Base-by-base conservation (phyloP, 1,284 basidiomycete species). In the Pseudozyma thailandica region DNA sequence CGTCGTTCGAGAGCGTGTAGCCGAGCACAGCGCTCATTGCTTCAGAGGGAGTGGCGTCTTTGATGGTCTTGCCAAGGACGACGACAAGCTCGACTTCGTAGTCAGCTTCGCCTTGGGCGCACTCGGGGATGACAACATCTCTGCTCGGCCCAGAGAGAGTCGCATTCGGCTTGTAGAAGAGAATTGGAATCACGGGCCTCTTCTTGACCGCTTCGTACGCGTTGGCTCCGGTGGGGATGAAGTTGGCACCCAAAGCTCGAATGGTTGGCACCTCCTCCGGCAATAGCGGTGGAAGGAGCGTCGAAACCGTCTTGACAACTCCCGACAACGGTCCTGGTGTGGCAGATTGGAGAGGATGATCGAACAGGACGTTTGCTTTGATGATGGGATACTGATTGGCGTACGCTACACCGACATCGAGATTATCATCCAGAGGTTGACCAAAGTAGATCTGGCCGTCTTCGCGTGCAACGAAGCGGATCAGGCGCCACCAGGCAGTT, bases 11-110 rank as follows among this genome's bases (percentile, higher is more conserved):
- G 3, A 77, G 48, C 6, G 76, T 72, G 49, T 77, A 78, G 2
- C 72, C 76, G 0, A 77, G 45, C 1, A 78, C 47, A 21, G 74
- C 56, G 0, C 51, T 6, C 33, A 68, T 59, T 1, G 75, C 75
- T n/a, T 73, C 26, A 3, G 37, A 10, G 6, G 57, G 43, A 3
- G 57, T 23, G 15, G 56, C 71, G 33, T 78, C 63, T 45, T 72
- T 72, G 52, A 72, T 70, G 16, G 20, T 26, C 9, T 39, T 44
- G 1, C 50, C 50, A 12, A 78, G 47, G 23, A 78, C 35, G 28
- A 77, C 72, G 41, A 76, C 63, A 7, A 78, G 56, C 31, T 78
- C 76, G 9, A 77, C 76, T 37, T 78, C 76, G 55, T 75, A 78
- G 58, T 78, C 76, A 4, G 69, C 48, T 39, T 78, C 56, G 13